phyloP scores from a whole-genome alignment of 2,329 filamentous ascomycete genomes.

The Bertia moriformis region DNA sequence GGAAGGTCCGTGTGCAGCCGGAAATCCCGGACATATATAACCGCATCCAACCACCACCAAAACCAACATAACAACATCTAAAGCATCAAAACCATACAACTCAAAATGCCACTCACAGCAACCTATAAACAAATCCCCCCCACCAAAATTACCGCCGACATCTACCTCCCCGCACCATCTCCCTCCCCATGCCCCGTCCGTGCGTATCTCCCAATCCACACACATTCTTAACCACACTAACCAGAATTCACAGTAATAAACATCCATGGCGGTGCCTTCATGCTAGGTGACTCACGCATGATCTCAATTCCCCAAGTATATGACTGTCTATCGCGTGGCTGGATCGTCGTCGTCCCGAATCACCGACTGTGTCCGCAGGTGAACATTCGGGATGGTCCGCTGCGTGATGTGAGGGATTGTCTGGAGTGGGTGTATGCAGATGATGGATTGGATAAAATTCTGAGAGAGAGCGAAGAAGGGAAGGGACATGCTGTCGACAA shows the following conservation, averaged over 20 bases:
- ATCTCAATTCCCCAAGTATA: conserved; percentile 20
- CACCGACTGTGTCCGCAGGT: conserved; percentile 16
- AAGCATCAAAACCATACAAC: no score
- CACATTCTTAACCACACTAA: neutral
- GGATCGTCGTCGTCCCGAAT: conserved; percentile 21
- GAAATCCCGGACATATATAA: neutral
- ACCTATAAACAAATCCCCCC: conserved; percentile 13
- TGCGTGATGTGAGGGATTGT: conserved; percentile 17
- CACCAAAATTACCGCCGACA: conserved; percentile 13
- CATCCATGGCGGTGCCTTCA: conserved; percentile 27
- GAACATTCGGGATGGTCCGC: conserved; percentile 14
- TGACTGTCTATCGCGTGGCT: conserved; percentile 19
- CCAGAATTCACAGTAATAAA: conserved; percentile 18
- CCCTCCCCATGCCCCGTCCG: conserved; percentile 1
- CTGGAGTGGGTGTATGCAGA: conserved; percentile 18
- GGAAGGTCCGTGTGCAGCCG: no score
- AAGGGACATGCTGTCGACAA: conserved; percentile 10
- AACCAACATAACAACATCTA: neutral
- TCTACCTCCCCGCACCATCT: conserved; percentile 9
- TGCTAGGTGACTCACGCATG: conserved; percentile 21
- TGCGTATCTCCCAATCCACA: neutral
- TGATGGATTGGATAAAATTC: conserved; percentile 9
- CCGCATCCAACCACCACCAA: neutral
- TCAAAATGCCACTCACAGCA: no score
- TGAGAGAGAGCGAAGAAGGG: neutral